Conservation (phyloP, 768 basidiomycete species). For the Russula griseocarnosa region DNA sequence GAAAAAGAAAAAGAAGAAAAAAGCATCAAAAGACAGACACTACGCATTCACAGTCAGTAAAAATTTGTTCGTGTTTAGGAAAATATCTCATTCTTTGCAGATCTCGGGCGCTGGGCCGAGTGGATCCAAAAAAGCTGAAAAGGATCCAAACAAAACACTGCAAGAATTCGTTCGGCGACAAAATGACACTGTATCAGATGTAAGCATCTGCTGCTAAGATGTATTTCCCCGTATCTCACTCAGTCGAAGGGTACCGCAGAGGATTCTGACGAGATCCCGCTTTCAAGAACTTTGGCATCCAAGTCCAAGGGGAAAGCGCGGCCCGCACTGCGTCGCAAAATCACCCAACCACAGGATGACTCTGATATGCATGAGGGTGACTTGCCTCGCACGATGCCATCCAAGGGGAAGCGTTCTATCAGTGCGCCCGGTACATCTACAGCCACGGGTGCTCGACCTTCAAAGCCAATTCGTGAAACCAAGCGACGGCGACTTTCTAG, state of each 20-base stretch:
- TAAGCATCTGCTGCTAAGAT: background rate
- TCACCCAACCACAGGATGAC: background rate
- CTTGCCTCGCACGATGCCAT: background rate
- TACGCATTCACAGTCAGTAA: slow-evolving; percentile 16
- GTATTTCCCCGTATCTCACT: slow-evolving; percentile 6
- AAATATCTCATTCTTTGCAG: slow-evolving; percentile 8
- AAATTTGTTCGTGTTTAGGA: background rate
- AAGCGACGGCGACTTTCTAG: slow-evolving; percentile 16
- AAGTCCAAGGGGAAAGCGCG: background rate
- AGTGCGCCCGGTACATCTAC: background rate
- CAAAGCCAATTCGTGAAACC: background rate
- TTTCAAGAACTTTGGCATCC: background rate
- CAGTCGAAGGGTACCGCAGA: slow-evolving; percentile 12
- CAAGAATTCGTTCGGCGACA: slow-evolving; percentile 26
- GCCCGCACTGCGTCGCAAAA: background rate
- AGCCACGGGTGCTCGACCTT: background rate
- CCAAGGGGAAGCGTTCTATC: background rate
- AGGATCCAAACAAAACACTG: slow-evolving; percentile 25
- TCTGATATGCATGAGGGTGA: background rate
- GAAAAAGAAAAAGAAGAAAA: slow-evolving; percentile 28
- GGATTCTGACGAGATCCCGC: slow-evolving; percentile 23
- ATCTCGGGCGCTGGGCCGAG: slow-evolving; percentile 9
- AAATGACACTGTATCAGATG: slow-evolving; percentile 24
- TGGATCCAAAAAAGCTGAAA: slow-evolving; percentile 19
- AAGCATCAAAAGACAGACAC: slow-evolving; percentile 19